Percentiles rank a stretch among this genome's conserved stretches.
Evolutionary conservation across 495 filamentous ascomycete species (phyloP).

Genomic region (Daldinia vernicosa): DNA sequence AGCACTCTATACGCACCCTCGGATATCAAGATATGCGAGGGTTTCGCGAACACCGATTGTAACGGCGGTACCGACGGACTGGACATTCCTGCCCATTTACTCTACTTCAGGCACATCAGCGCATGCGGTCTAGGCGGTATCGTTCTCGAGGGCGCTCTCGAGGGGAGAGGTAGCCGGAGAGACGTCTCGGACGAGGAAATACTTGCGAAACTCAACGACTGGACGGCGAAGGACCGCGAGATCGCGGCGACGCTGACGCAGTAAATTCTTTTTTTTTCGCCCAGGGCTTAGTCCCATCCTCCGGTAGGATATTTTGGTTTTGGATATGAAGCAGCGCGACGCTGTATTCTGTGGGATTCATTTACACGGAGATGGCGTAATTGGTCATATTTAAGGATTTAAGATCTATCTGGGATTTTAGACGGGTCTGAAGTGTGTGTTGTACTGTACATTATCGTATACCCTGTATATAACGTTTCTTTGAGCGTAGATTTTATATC

Average conservation of each 20-base stretch:
- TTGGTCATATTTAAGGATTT: not conserved
- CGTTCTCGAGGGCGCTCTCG: slow-evolving; percentile 37
- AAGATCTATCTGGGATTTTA: not conserved
- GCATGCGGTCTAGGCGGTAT: slow-evolving; percentile 42
- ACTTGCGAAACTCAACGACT: slow-evolving; percentile 43
- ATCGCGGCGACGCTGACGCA: slow-evolving; percentile 4
- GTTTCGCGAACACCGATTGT: slow-evolving; percentile 50
- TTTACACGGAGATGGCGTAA: not conserved
- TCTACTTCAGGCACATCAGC: slow-evolving; percentile 51
- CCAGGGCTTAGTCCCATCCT: not conserved
- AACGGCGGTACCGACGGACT: slow-evolving; percentile 51
- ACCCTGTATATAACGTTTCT: not conserved
- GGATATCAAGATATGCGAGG: slow-evolving; percentile 52
- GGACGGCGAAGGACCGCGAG: slow-evolving; percentile 41
- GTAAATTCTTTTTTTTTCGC: not conserved
- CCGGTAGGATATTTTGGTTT: not conserved
- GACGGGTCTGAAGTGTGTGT: not conserved
- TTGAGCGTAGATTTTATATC: not conserved
- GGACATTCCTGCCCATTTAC: slow-evolving; percentile 45
- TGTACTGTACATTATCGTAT: not conserved
- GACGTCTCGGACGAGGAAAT: slow-evolving; percentile 47
- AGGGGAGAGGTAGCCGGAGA: slow-evolving; percentile 15
- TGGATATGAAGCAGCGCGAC: not conserved
- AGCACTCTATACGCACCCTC: slow-evolving; percentile 36
- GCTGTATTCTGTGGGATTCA: not conserved